Conservation (phyloP, 306 rosid genomes). For the Senna siamea region DNA sequence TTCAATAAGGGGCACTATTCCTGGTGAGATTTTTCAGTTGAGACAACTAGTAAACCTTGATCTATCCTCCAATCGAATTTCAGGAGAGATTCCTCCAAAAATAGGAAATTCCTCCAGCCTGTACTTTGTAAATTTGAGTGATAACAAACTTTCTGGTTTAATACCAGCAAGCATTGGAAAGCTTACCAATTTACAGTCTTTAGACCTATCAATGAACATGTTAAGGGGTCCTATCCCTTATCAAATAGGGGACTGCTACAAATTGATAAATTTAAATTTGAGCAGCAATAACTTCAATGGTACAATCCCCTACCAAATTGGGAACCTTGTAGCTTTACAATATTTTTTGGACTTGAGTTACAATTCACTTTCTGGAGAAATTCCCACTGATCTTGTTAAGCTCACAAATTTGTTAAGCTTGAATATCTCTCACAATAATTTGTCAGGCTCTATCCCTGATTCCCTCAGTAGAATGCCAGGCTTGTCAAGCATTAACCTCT, state of each 20-base stretch:
- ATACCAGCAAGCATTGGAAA: constrained; percentile 37
- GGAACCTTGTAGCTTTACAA: constrained; percentile 41
- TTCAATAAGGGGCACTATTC: constrained; percentile 31
- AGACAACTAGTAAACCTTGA: not conserved
- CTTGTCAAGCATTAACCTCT: constrained; percentile 10
- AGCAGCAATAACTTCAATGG: constrained; percentile 23
- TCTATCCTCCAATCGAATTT: not conserved
- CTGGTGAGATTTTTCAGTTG: not conserved
- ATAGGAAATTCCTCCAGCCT: constrained; percentile 30
- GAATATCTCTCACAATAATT: constrained; percentile 49
- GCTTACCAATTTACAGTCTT: constrained; percentile 22
- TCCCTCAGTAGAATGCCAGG: not conserved
- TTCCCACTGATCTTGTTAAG: constrained; percentile 36
- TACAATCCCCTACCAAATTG: constrained; percentile 41
- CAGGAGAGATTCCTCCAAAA: constrained; percentile 10
- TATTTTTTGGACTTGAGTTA: constrained; percentile 44
- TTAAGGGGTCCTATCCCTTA: constrained; percentile 44
- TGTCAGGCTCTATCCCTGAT: constrained; percentile 45
- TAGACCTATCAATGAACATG: constrained; percentile 48
- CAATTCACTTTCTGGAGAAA: constrained; percentile 23
- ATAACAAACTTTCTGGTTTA: constrained; percentile 41
- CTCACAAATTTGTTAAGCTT: constrained; percentile 40
- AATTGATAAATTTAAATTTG: constrained; percentile 37
- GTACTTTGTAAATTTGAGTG: not conserved
- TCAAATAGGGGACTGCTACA: constrained; percentile 36